Conservation (phyloP, 257 asterid species). For the Solanum commersonii region DNA sequence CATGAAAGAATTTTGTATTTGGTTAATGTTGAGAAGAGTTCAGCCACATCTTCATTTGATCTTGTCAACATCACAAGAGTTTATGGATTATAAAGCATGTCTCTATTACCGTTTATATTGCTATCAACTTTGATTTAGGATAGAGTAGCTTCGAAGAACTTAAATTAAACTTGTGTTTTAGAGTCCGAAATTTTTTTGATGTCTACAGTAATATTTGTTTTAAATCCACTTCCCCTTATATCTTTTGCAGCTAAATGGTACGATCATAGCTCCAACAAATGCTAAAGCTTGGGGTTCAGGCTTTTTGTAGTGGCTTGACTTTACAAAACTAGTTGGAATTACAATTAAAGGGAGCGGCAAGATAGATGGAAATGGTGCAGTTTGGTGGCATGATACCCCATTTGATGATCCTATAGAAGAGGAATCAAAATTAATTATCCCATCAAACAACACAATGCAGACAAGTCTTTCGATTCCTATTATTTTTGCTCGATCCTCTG, state of each 20-base stretch:
- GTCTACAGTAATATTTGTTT: too few species aligned
- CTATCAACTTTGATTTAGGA: too few species aligned
- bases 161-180: too few species aligned
- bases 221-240: too few species aligned
- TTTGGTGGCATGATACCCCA: slow-evolving; percentile 70
- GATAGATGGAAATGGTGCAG: slow-evolving; percentile 74
- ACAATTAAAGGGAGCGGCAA: slow-evolving; percentile 61
- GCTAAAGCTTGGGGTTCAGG: slow-evolving; percentile 77
- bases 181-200: too few species aligned
- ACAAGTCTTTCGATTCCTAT: slow-evolving; percentile 11
- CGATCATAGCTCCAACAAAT: slow-evolving; percentile 59
- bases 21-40: too few species aligned
- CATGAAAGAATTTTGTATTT: too few species aligned
- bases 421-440: slow-evolving; percentile 48
- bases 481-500: background rate
- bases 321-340: slow-evolving; percentile 70
- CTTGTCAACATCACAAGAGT: too few species aligned
- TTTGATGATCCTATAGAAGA: slow-evolving; percentile 56
- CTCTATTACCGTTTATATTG: too few species aligned
- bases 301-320: slow-evolving; percentile 63
- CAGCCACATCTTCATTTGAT: too few species aligned
- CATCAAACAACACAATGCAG: slow-evolving; percentile 33
- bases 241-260: slow-evolving; percentile 64
- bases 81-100: too few species aligned
- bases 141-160: too few species aligned